These are phyloP conservation scores for Lyophyllum atratum DNA, from an alignment of 768 basidiomycete genomes.

Conservation along the genomic window DNA sequence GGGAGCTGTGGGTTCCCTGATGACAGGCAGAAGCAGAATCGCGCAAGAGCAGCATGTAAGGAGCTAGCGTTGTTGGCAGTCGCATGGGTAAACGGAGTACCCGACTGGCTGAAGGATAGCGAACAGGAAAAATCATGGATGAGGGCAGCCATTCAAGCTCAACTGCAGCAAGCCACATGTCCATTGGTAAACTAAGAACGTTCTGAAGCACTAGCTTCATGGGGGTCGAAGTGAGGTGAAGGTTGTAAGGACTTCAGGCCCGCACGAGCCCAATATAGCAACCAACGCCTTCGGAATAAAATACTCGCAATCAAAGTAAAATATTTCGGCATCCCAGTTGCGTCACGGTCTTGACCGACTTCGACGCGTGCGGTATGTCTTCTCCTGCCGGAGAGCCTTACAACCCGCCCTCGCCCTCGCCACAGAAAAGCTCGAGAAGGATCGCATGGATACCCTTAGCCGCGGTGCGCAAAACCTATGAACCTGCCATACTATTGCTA, in stretches of 20 bases:
- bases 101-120: too few relatives aligned
- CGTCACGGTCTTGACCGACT: background rate
- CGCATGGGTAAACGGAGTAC: too few relatives aligned
- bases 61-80: too few relatives aligned
- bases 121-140: background rate
- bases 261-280: too few relatives aligned
- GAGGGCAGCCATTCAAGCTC: background rate
- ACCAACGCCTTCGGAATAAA: background rate
- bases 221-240: too few relatives aligned
- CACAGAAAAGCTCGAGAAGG: background rate
- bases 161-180: background rate
- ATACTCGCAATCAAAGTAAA: background rate
- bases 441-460: conserved; percentile 21
- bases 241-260: too few relatives aligned
- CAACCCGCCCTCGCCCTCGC: background rate
- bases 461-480: conserved; percentile 6
- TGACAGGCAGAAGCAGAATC: too few relatives aligned
- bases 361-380: conserved; percentile 2
- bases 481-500: too few relatives aligned
- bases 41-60: too few relatives aligned
- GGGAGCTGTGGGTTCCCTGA: background rate
- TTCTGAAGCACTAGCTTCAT: background rate
- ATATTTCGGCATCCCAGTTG: background rate
- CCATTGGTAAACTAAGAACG: background rate
- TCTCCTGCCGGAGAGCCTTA: conserved; percentile 2